Evolutionary conservation across 345 rosid genomes (phyloP).

Genomic region (Citrus sp.): DNA sequence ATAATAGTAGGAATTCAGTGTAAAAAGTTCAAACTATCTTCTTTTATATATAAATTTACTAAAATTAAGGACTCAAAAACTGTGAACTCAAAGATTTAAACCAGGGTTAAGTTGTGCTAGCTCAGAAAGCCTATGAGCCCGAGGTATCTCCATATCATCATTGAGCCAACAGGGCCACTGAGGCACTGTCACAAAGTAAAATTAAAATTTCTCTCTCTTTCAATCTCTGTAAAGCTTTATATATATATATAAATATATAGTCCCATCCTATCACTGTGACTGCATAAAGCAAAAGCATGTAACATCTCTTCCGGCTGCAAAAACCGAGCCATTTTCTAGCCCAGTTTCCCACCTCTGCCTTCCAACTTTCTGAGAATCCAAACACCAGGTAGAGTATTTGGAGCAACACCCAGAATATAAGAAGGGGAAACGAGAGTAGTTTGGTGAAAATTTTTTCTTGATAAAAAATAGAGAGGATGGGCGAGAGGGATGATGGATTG

Average conservation of each 20-base stretch:
- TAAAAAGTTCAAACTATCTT: no score
- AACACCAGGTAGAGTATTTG: constrained; percentile 12
- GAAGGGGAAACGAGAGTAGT: background rate
- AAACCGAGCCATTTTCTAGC: constrained; percentile 20
- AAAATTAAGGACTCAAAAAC: background rate
- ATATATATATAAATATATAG: constrained; percentile 6
- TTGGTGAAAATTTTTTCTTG: background rate
- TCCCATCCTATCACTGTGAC: constrained; percentile 47
- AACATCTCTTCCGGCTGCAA: constrained; percentile 30
- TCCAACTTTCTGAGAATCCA: constrained; percentile 20
- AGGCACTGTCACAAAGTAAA: constrained; percentile 58
- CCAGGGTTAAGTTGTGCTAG: constrained; percentile 17
- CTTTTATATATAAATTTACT: no score
- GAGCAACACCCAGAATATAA: constrained; percentile 14
- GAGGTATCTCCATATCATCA: constrained; percentile 19
- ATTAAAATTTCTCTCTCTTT: constrained; percentile 39
- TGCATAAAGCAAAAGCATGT: constrained; percentile 34
- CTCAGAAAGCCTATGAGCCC: background rate
- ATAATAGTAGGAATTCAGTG: background rate
- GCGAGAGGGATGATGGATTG: constrained; percentile 50
- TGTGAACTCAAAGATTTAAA: background rate
- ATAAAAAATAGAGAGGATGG: constrained; percentile 30
- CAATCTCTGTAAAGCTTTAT: background rate
- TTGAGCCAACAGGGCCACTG: constrained; percentile 57
- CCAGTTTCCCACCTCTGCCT: constrained; percentile 12